Base-by-base conservation (phyloP, 2,329 filamentous ascomycete genomes). In the Cercospora citrullina region DNA sequence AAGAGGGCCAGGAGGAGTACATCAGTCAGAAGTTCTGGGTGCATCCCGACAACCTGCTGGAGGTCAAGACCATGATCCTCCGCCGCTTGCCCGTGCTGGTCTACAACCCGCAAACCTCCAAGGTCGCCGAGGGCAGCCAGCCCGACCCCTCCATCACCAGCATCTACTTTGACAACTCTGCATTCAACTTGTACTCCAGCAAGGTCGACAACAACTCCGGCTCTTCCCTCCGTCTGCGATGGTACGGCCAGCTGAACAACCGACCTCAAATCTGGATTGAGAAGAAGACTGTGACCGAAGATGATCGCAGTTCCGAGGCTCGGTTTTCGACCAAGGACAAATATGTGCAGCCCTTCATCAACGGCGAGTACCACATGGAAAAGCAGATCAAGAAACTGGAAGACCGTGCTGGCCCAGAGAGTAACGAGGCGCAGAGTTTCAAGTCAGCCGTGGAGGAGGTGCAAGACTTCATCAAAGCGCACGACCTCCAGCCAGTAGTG, bases 61-160 rank as follows among this genome's bases (percentile, higher is more conserved):
- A 99, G 82, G 93, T 98, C 78, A 97, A 98, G 85, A 98, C 95
- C 5, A 89, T 93, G 75, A 96, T 99, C 69, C 87, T 98, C 33
- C 92, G 95, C 70, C 92, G 92, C 67, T 86, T 99, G 23, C 95
- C 95, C 0, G 89, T 96, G 31, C 89, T 99, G 16, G 90, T 99
- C 23, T 99, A 97, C 81, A 97, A 95, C 78, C 90, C 95, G 57
- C 90, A 94, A 73, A 87, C 91, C 1, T 89, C 92, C 33, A 96
- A 94, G 80, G 87, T 95, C 73, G 87, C 91, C 53, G 93, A 97
- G 75, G 88, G 89, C 57, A 88, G 87, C 69, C 87, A 93, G 72
- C 84, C 85, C 58, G 94, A 98, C 75, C 95, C 95, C 5, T 91
- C 92, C 61, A 91, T 98, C 72, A 98, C 94, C 16, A 97, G 94